Evolutionary conservation across 2,329 filamentous ascomycete species (phyloP).

Genomic region (Acarospora socialis): DNA sequence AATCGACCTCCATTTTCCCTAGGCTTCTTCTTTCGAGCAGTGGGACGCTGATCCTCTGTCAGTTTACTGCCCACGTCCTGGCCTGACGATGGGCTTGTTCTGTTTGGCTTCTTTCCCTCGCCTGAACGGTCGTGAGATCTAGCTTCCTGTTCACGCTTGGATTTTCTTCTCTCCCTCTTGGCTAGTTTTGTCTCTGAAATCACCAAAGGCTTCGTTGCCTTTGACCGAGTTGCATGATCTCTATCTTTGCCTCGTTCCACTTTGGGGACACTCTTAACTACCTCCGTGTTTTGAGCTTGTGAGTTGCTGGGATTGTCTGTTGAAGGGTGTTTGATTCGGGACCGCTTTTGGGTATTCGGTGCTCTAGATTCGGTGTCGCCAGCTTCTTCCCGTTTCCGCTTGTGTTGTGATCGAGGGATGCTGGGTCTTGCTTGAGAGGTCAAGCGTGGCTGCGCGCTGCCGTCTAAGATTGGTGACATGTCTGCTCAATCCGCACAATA

Average conservation of each 20-base stretch:
- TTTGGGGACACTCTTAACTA: conserved; percentile 3
- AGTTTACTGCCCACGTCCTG: conserved; percentile 7
- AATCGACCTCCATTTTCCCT: conserved; percentile 17
- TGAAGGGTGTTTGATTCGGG: neutral
- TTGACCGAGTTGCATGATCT: conserved; percentile 3
- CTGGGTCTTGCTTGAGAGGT: too few relatives aligned
- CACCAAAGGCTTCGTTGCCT: neutral
- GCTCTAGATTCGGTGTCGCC: too few relatives aligned
- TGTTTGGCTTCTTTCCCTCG: conserved; percentile 20
- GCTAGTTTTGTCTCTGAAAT: neutral
- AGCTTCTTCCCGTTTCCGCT: too few relatives aligned
- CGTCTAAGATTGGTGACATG: too few relatives aligned
- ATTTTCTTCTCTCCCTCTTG: neutral
- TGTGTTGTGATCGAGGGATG: too few relatives aligned
- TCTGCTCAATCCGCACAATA: too few relatives aligned
- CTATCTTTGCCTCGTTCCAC: conserved; percentile 1
- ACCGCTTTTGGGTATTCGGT: too few relatives aligned
- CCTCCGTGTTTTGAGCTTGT: conserved; percentile 3
- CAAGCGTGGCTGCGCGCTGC: too few relatives aligned
- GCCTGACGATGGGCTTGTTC: conserved; percentile 19
- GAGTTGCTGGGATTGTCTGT: neutral
- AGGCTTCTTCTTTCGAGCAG: conserved; percentile 17
- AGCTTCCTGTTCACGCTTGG: neutral
- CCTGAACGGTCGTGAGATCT: conserved; percentile 13
- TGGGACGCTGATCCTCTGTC: conserved; percentile 18